Evolutionary conservation across 2,329 filamentous ascomycete species (phyloP).

Genomic region (Neocatenulostroma microsporum): DNA sequence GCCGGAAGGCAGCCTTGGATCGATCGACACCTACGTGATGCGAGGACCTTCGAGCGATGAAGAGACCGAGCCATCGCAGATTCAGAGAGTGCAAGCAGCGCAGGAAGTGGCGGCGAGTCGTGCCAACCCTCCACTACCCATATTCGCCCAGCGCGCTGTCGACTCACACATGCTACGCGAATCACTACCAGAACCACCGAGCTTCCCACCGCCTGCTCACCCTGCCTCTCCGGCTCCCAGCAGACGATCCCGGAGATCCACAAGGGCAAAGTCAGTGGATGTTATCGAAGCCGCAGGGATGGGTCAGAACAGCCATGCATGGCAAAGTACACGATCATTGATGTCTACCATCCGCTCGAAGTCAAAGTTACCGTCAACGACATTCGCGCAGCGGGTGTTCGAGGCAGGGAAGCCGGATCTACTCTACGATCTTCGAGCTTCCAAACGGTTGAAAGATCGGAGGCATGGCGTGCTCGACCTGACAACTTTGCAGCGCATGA

Average conservation of each 20-base stretch:
- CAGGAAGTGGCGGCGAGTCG: neutral
- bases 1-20: conserved; percentile 1
- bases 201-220: neutral
- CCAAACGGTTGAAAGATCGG: conserved; percentile 10
- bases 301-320: too few relatives aligned
- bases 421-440: conserved; percentile 11
- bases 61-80: neutral
- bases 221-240: too few relatives aligned
- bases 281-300: too few relatives aligned
- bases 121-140: neutral
- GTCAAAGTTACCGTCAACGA: conserved; percentile 2
- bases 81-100: neutral
- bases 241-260: too few relatives aligned
- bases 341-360: conserved; percentile 5
- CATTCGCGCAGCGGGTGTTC: conserved; percentile 17
- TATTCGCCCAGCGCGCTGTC: conserved; percentile 2
- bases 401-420: conserved; percentile 16
- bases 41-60: neutral
- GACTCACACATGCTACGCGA: neutral
- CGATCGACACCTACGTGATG: neutral
- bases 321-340: conserved; percentile 1
- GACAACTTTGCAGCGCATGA: conserved; percentile 16
- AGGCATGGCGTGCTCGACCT: conserved; percentile 16
- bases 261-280: too few relatives aligned
- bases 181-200: neutral